Evolutionary conservation across 2,329 filamentous ascomycete species (phyloP), one percentile per base, ranked within the genome.

Genomic region (Fusarium pseudoanthophilum): DNA sequence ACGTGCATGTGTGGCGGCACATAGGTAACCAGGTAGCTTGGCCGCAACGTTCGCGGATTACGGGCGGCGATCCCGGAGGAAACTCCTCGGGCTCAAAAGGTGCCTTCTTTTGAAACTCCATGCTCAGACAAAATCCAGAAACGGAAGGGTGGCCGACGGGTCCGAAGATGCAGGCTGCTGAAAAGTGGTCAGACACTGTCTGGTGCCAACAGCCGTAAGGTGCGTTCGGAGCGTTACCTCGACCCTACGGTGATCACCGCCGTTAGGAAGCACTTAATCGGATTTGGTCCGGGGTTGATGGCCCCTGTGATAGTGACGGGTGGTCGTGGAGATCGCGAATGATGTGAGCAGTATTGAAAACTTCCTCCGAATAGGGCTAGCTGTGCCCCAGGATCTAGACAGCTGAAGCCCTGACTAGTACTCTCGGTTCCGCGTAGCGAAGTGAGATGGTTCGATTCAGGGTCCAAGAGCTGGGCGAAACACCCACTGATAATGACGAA

Each of bases 1-100:
- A 95, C 18, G 85, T 85, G 79, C 92, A 93, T 28, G 75, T 79
- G 73, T 90, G 87, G 69, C 82, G 83, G 75, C 86, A 87, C 67
- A 91, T 83, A 49, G 88, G 88, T 57, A 83, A 82, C 90, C 90
- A 92, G 58, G 53, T 61, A 40, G 56, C 60, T 56, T 71, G 64
- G 20, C 72, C 72, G 49, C 55, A 46, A 20, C 62, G 58, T 59
- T 82, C 79, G 21, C 74, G 60, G 45, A 83, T 79, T 37, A 75
- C 75, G 28, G 77, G 71, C 52, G 72, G 62, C 28, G 78, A 76
- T 45, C 67, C 79, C 48, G 69, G 57, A 28, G 78, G 74, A 21
- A 80, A 64, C 67, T 79, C 75, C 30, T 77, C 77, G 4, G 81
- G 81, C 45, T 79, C 71, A 51, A 79, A 83, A 10, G 71, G 67